Conservation (phyloP, 2,329 filamentous ascomycete species). For the Fonsecaea nubica region DNA sequence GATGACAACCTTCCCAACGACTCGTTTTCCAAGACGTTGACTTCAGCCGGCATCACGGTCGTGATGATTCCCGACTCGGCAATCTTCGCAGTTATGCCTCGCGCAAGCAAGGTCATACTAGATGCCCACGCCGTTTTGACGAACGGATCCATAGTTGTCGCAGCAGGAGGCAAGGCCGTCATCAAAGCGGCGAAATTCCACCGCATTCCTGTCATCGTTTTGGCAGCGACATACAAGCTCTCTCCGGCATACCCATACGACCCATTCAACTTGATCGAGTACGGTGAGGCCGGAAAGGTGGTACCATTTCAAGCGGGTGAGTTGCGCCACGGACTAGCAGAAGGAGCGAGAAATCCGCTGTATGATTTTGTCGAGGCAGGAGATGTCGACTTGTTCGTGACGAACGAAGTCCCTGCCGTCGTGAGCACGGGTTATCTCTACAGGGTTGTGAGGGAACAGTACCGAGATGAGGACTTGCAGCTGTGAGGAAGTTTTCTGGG, state of each 20-base stretch:
- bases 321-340: constrained; percentile 69
- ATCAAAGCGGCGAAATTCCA: constrained; percentile 84
- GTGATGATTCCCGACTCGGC: constrained; percentile 84
- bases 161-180: constrained; percentile 81
- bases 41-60: constrained; percentile 77
- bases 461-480: constrained; percentile 66
- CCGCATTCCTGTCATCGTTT: constrained; percentile 82
- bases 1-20: constrained; percentile 53
- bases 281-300: constrained; percentile 78
- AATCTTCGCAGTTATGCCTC: constrained; percentile 91
- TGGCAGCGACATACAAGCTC: constrained; percentile 92
- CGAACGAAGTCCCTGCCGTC: constrained; percentile 72
- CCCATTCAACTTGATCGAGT: constrained; percentile 81
- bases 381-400: constrained; percentile 76
- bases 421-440: constrained; percentile 65
- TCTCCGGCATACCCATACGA: constrained; percentile 88
- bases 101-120: constrained; percentile 93
- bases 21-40: constrained; percentile 77
- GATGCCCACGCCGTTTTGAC: constrained; percentile 85
- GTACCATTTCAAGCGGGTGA: constrained; percentile 79
- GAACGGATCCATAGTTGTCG: constrained; percentile 84
- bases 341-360: constrained; percentile 78
- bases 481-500: constrained; percentile 13
- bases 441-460: constrained; percentile 70
- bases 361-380: constrained; percentile 79